Evolutionary conservation across 768 basidiomycete species (phyloP).

Genomic region (Agaricus subrufescens): DNA sequence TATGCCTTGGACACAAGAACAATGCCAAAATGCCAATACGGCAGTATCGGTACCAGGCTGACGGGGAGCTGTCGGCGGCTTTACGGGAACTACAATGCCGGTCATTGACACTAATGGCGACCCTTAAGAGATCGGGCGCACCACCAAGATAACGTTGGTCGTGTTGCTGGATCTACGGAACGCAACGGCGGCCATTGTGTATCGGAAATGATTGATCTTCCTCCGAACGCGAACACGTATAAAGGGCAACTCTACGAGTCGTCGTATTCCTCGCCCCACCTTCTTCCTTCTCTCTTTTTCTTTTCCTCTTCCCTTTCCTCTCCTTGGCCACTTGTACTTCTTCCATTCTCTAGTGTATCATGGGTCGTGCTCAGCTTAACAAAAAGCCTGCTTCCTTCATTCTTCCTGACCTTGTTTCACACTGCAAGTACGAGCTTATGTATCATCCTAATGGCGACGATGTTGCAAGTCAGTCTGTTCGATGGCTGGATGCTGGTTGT

Average conservation of each 20-base stretch:
- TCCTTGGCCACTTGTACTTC: slow-evolving; percentile 1
- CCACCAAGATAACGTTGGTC: too few relatives aligned
- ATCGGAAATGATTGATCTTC: neutral
- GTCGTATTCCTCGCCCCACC: neutral
- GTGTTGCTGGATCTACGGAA: too few relatives aligned
- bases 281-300: neutral
- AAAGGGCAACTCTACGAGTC: neutral
- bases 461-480: slow-evolving; percentile 40
- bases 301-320: slow-evolving; percentile 1
- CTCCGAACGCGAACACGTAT: slow-evolving; percentile 1
- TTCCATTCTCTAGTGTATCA: slow-evolving; percentile 5
- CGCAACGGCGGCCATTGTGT: too few relatives aligned
- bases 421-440: slow-evolving; percentile 41
- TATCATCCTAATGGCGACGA: slow-evolving; percentile 43
- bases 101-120: too few relatives aligned
- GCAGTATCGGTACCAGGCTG: too few relatives aligned
- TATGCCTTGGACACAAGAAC: too few relatives aligned
- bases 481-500: slow-evolving; percentile 46
- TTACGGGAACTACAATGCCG: too few relatives aligned
- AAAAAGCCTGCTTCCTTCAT: slow-evolving; percentile 34
- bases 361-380: neutral
- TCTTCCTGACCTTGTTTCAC: slow-evolving; percentile 51
- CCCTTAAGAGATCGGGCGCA: too few relatives aligned
- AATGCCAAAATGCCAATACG: too few relatives aligned
- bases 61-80: too few relatives aligned